Base-by-base conservation (phyloP, 1,139 yeast species). In the Kodamaea alishanica region DNA sequence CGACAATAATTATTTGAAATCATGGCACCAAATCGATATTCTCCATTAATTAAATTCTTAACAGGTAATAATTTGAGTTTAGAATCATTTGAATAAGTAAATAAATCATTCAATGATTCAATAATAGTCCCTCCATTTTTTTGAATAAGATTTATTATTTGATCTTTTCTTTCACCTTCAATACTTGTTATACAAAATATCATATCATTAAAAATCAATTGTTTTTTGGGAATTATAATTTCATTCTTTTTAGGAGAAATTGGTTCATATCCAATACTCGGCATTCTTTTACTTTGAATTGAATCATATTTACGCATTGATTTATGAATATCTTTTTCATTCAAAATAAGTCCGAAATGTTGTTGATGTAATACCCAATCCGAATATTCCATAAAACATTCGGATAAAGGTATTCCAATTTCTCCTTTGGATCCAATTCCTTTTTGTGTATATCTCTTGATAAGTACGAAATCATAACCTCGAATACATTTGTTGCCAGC, bases 1-100 rank as follows among this genome's bases (percentile, higher is more conserved):
- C 95, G 68, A 26, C 77, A 70, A 47, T 72, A 70, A 15, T 67
- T 70, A 31, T 72, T 71, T 0, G 95, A 73, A 1, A 88, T 58
- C 33, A 86, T 67, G 2, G 89, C 90, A 2, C 75, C 88, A 64
- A 88, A 85, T 26, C 52, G 62, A 45, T 55, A 61, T 2, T 49
- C 48, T 15, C 37, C 37, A 8, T 23, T 8, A 9, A 5, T 27
- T 10, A 24, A 20, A 5, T 32, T 11, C 8, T 33, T 24, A 4
- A 15, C 20, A 15, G 20, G 20, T 15, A 15, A 15, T 15, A 15
- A 45, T 3, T 32, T 35, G 35, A 48, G 44, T n/a, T 45, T 44
- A 2, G 43, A 40, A 10, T 38, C 36, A 2, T 33, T 31, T 6
- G 42, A 24, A 42, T 58, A 62, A 1, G 52, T 48, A 32, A 67